These are phyloP conservation scores for Colletotrichum gigasporum DNA, from an alignment of 2,329 filamentous ascomycete species.

Conservation along the genomic window DNA sequence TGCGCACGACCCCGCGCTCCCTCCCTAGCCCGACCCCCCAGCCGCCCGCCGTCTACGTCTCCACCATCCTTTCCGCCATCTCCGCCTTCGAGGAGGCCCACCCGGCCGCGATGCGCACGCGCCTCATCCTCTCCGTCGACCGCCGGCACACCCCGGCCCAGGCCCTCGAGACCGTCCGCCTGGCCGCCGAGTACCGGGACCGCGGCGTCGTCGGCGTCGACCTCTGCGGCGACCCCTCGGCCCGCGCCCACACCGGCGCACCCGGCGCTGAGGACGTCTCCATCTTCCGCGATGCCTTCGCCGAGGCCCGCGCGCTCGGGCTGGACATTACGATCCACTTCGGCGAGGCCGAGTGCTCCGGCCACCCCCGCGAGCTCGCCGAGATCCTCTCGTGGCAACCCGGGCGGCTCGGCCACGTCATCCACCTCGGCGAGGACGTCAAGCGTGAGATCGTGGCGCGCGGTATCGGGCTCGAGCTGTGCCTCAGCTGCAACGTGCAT, in stretches of 20 bases:
- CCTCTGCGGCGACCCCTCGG: slow-evolving; percentile 77
- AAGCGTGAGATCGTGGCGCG: slow-evolving; percentile 61
- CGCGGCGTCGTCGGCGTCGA: slow-evolving; percentile 77
- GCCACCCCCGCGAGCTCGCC: slow-evolving; percentile 67
- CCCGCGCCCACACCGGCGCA: slow-evolving; percentile 61
- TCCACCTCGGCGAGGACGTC: slow-evolving; percentile 73
- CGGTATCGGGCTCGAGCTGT: slow-evolving; percentile 76
- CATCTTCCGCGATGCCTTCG: slow-evolving; percentile 68
- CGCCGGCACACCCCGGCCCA: slow-evolving; percentile 67
- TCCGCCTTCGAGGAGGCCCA: slow-evolving; percentile 54
- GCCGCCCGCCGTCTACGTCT: slow-evolving; percentile 68
- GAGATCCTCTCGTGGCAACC: slow-evolving; percentile 73
- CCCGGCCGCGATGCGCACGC: slow-evolving; percentile 60
- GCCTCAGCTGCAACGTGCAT: slow-evolving; percentile 83
- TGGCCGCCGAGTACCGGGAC: slow-evolving; percentile 65
- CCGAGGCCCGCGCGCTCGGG: slow-evolving; percentile 60
- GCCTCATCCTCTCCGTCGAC: slow-evolving; percentile 80
- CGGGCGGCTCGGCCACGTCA: slow-evolving; percentile 79
- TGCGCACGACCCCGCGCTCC: slow-evolving; percentile 79
- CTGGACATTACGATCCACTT: slow-evolving; percentile 81
- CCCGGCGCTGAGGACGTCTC: slow-evolving; percentile 64
- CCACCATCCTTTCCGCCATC: slow-evolving; percentile 73
- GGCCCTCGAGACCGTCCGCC: slow-evolving; percentile 69
- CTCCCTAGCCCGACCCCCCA: slow-evolving; percentile 10
- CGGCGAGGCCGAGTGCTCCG: slow-evolving; percentile 71